Conservation (phyloP, 2,329 filamentous ascomycete species). For the Teratosphaeria pseudoeucalypti region DNA sequence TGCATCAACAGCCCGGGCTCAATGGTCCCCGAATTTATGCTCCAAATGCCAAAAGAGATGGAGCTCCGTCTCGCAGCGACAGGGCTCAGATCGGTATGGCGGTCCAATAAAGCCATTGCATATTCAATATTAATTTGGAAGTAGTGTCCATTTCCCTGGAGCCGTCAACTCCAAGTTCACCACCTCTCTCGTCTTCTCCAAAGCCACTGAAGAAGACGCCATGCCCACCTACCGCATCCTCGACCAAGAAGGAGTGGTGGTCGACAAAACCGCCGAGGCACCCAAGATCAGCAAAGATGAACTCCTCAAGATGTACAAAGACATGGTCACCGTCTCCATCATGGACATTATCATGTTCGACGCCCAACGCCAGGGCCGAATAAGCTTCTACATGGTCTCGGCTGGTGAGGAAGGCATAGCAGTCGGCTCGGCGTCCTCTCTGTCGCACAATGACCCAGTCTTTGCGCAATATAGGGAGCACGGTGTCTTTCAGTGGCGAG, state of each 20-base stretch:
- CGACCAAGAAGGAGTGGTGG: slow-evolving; percentile 74
- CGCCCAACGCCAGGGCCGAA: slow-evolving; percentile 83
- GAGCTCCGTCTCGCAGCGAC: slow-evolving; percentile 47
- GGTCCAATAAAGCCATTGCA: neutral
- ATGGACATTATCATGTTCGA: slow-evolving; percentile 99
- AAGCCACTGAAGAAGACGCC: slow-evolving; percentile 59
- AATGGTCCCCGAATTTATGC: neutral
- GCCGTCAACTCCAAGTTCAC: slow-evolving; percentile 92
- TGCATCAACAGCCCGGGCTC: neutral
- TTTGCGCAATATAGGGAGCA: slow-evolving; percentile 94
- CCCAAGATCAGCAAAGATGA: slow-evolving; percentile 57
- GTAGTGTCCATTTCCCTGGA: slow-evolving; percentile 68
- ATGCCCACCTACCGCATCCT: slow-evolving; percentile 88
- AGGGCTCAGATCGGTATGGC: slow-evolving; percentile 49
- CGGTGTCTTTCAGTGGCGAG: slow-evolving; percentile 80
- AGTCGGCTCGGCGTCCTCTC: slow-evolving; percentile 74
- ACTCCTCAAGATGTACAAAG: slow-evolving; percentile 49
- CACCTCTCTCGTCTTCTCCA: slow-evolving; percentile 63
- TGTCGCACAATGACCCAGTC: slow-evolving; percentile 76
- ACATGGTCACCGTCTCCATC: slow-evolving; percentile 61
- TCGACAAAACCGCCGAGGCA: slow-evolving; percentile 60
- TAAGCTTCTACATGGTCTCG: slow-evolving; percentile 95
- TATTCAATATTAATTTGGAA: neutral
- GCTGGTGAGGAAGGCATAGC: slow-evolving; percentile 91
- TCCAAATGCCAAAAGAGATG: slow-evolving; percentile 32